Conservation (phyloP, 2,329 filamentous ascomycete species). For the Gliomastix tumulicola region DNA sequence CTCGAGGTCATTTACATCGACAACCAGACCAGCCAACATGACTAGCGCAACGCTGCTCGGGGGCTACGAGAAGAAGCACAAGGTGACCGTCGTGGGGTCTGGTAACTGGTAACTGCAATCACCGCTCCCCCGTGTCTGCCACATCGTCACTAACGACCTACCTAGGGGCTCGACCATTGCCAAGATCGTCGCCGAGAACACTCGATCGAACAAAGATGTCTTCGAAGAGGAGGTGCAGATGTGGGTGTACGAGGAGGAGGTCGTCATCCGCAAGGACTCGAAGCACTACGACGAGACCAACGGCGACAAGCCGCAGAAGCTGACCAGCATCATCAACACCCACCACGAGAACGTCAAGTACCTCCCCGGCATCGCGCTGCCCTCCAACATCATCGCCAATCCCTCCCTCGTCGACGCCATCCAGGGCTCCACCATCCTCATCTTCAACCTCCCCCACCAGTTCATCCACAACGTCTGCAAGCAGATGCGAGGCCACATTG, state of each 20-base stretch:
- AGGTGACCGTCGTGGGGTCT: slow-evolving; percentile 88
- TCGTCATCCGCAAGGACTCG: slow-evolving; percentile 65
- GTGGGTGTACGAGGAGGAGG: slow-evolving; percentile 97
- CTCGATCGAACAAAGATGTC: slow-evolving; percentile 65
- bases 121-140: not conserved
- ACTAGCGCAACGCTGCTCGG: slow-evolving; percentile 25
- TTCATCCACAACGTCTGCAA: slow-evolving; percentile 87
- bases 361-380: slow-evolving; percentile 79
- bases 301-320: slow-evolving; percentile 68
- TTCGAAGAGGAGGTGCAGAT: slow-evolving; percentile 92
- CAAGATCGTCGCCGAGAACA: slow-evolving; percentile 95
- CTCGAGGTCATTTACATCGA: too few species aligned
- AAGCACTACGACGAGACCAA: slow-evolving; percentile 62
- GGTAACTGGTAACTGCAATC: slow-evolving; percentile 73
- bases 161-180: slow-evolving; percentile 89
- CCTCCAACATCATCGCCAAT: slow-evolving; percentile 77
- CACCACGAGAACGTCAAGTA: slow-evolving; percentile 98
- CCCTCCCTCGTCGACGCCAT: slow-evolving; percentile 75
- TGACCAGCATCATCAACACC: slow-evolving; percentile 85
- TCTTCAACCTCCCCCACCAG: slow-evolving; percentile 96
- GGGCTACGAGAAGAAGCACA: slow-evolving; percentile 67
- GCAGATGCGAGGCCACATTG: slow-evolving; percentile 77
- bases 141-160: not conserved
- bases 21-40: slow-evolving; percentile 21
- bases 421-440: slow-evolving; percentile 75